These are phyloP conservation scores for Castanopsis chinensis DNA, from an alignment of 306 rosid genomes.

Conservation along the genomic window DNA sequence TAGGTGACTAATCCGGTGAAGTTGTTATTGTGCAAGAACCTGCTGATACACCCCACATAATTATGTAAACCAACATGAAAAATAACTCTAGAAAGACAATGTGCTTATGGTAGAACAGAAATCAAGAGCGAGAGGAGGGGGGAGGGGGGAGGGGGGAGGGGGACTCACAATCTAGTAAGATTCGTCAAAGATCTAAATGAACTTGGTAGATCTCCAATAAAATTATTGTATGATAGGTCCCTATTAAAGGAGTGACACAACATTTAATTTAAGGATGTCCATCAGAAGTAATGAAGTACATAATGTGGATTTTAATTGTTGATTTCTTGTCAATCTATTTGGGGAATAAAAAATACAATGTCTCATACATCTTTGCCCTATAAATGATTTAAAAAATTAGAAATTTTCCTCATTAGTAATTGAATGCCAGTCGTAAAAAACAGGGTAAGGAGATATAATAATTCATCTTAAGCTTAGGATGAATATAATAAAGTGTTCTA, in stretches of 20 bases:
- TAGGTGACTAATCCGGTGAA: constrained; percentile 87
- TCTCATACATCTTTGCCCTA: no score
- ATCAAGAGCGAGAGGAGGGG: no score
- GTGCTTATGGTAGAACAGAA: no score
- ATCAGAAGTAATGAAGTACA: not conserved
- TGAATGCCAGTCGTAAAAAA: no score
- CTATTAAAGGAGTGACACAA: constrained; percentile 33
- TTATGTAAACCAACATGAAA: constrained; percentile 18
- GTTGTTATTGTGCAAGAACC: constrained; percentile 70
- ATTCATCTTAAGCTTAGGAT: no score
- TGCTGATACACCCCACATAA: constrained; percentile 15
- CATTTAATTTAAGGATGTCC: constrained; percentile 2
- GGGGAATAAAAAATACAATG: no score
- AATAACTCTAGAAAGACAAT: not conserved
- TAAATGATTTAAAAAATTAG: no score
- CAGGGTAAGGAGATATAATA: no score
- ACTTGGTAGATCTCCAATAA: constrained; percentile 89
- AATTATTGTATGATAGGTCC: constrained; percentile 79
- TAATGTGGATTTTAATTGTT: no score
- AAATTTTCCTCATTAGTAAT: no score
- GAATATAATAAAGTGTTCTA: no score
- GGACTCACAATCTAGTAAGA: constrained; percentile 62
- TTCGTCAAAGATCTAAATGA: constrained; percentile 74
- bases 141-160: not conserved
- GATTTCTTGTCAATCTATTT: no score